These are phyloP conservation scores for Hypoxylon rubiginosum DNA, from an alignment of 2,329 filamentous ascomycete genomes.

Conservation along the genomic window DNA sequence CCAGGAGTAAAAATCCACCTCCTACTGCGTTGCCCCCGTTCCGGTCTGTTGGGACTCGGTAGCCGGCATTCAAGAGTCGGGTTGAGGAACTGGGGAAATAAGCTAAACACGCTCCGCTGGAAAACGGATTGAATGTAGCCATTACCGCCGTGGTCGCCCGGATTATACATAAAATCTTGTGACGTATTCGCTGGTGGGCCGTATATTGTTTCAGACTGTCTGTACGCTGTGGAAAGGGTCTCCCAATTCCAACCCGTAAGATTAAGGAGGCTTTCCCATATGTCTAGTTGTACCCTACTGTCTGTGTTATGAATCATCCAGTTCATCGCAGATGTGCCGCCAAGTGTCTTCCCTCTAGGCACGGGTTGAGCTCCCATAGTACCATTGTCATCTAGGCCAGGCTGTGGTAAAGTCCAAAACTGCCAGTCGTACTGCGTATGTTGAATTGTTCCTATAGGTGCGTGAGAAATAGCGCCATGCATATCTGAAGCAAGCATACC, in stretches of 20 bases:
- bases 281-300: conserved; percentile 27
- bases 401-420: conserved; percentile 23
- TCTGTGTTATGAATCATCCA: conserved; percentile 34
- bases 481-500: background rate
- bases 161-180: conserved; percentile 23
- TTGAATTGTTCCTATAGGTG: conserved; percentile 20
- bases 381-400: conserved; percentile 23
- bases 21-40: conserved; percentile 26
- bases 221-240: conserved; percentile 21
- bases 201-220: conserved; percentile 26
- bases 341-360: conserved; percentile 22
- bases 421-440: conserved; percentile 30
- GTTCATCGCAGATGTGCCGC: conserved; percentile 32
- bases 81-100: conserved; percentile 21
- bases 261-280: conserved; percentile 29
- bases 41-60: conserved; percentile 11
- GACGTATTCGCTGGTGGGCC: conserved; percentile 20
- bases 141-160: conserved; percentile 14
- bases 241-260: conserved; percentile 31
- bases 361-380: conserved; percentile 24
- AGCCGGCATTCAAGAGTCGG: conserved; percentile 16
- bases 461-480: background rate
- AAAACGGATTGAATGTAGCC: conserved; percentile 27
- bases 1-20: conserved; percentile 18
- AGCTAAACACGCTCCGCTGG: conserved; percentile 27